phyloP scores from a whole-genome alignment of 306 rosid genomes.

The Leucaena leucocephala region DNA sequence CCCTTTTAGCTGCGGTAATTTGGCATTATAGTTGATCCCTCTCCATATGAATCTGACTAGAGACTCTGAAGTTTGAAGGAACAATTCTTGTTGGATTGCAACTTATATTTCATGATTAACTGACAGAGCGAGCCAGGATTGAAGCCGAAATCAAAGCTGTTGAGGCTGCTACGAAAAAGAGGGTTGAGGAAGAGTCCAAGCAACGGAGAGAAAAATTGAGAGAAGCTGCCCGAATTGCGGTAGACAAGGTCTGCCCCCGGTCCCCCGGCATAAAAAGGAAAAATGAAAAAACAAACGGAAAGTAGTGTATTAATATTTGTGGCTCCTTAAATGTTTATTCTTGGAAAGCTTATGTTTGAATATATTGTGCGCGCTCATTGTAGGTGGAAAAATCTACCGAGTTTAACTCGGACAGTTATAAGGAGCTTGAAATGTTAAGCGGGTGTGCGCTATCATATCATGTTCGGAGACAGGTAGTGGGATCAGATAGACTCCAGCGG shows the following conservation, averaged over 20 bases:
- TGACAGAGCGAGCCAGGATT: conserved; percentile 57
- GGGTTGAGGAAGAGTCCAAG: conserved; percentile 50
- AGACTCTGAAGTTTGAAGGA: not conserved
- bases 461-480: not conserved
- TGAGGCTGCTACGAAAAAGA: conserved; percentile 49
- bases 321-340: not conserved
- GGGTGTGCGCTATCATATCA: conserved; percentile 38
- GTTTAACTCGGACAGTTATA: conserved; percentile 40
- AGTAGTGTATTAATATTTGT: too few relatives aligned
- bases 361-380: not conserved
- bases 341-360: not conserved
- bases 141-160: conserved; percentile 64
- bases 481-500: conserved; percentile 7
- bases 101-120: not conserved
- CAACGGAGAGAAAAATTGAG: conserved; percentile 53
- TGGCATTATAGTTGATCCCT: too few relatives aligned
- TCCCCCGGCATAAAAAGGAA: too few relatives aligned
- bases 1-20: not conserved
- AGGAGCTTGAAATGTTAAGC: conserved; percentile 55
- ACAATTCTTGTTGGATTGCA: not conserved
- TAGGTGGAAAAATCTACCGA: conserved; percentile 59
- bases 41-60: not conserved
- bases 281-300: too few relatives aligned
- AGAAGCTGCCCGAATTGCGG: conserved; percentile 61
- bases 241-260: conserved; percentile 46